phyloP scores from a whole-genome alignment of 805 yeast species.

The Candida ortonii region DNA sequence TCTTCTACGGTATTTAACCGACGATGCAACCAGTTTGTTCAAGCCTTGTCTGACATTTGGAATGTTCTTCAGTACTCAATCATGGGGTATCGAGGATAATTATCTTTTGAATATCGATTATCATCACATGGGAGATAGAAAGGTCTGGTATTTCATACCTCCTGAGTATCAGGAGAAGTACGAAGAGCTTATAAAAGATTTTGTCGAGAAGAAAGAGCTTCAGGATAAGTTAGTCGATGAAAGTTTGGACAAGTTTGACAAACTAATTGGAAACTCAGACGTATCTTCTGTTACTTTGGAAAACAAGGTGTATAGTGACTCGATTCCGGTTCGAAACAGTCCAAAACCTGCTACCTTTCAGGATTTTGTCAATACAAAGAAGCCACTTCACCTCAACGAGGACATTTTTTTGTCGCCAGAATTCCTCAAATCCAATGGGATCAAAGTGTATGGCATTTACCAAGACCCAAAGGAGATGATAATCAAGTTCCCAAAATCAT shows the following conservation, averaged over 20 bases:
- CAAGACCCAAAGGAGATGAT: slow-evolving; percentile 64
- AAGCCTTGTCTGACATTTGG: slow-evolving; percentile 48
- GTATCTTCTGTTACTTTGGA: slow-evolving; percentile 22
- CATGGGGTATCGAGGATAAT: slow-evolving; percentile 63
- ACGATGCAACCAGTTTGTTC: slow-evolving; percentile 41
- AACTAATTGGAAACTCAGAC: slow-evolving; percentile 15
- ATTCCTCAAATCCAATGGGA: slow-evolving; percentile 44
- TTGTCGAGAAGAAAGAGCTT: slow-evolving; percentile 8
- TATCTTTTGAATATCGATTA: slow-evolving; percentile 52
- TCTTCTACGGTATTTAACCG: slow-evolving; percentile 43
- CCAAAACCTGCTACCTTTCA: slow-evolving; percentile 32
- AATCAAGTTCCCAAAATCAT: slow-evolving; percentile 55
- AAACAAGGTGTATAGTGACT: slow-evolving; percentile 20
- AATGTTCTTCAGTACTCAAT: slow-evolving; percentile 50
- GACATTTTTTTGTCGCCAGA: slow-evolving; percentile 51
- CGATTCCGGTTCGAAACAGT: slow-evolving; percentile 23
- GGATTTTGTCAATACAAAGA: slow-evolving; percentile 20
- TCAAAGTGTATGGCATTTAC: slow-evolving; percentile 43
- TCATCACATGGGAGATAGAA: slow-evolving; percentile 53
- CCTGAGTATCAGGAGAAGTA: slow-evolving; percentile 51
- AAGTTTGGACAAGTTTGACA: slow-evolving; percentile 6
- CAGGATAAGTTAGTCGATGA: slow-evolving; percentile 6
- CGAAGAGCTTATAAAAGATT: slow-evolving; percentile 38
- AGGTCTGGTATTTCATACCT: slow-evolving; percentile 62
- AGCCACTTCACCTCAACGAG: slow-evolving; percentile 32